These are phyloP conservation scores for Leucocoprinus birnbaumii DNA, from an alignment of 768 basidiomycete genomes.

Conservation along the genomic window DNA sequence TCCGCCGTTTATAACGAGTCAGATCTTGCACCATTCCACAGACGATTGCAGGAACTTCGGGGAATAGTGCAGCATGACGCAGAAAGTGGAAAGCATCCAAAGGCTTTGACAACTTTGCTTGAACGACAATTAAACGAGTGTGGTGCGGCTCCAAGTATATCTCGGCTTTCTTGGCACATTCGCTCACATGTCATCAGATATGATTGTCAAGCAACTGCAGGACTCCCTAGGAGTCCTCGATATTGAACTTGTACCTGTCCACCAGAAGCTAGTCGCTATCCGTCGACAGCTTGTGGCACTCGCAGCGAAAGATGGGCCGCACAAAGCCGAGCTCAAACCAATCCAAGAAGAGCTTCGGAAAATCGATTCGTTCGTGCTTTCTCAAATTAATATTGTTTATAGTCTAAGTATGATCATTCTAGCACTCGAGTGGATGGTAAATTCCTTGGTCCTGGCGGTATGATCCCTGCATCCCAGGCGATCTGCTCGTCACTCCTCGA, in stretches of 20 bases:
- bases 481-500: slow-evolving; percentile 90
- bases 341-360: slow-evolving; percentile 89
- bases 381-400: slow-evolving; percentile 18
- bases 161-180: background rate
- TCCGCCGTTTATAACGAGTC: slow-evolving; percentile 91
- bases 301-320: slow-evolving; percentile 82
- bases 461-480: slow-evolving; percentile 89
- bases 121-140: slow-evolving; percentile 90
- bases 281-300: slow-evolving; percentile 87
- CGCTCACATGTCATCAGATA: background rate
- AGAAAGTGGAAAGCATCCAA: slow-evolving; percentile 79
- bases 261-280: slow-evolving; percentile 84
- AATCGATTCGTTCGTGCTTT: slow-evolving; percentile 87
- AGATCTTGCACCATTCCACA: slow-evolving; percentile 86
- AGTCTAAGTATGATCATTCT: slow-evolving; percentile 9
- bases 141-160: slow-evolving; percentile 50
- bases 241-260: slow-evolving; percentile 85
- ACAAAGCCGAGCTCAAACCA: slow-evolving; percentile 86
- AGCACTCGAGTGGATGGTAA: slow-evolving; percentile 95
- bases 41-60: slow-evolving; percentile 77
- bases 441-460: slow-evolving; percentile 88
- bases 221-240: slow-evolving; percentile 86
- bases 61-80: slow-evolving; percentile 83
- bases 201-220: slow-evolving; percentile 79
- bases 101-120: slow-evolving; percentile 84